Evolutionary conservation across 106 monocot species (phyloP), one percentile per base, ranked within the genome.

Genomic region (Amphibolis antarctica): DNA sequence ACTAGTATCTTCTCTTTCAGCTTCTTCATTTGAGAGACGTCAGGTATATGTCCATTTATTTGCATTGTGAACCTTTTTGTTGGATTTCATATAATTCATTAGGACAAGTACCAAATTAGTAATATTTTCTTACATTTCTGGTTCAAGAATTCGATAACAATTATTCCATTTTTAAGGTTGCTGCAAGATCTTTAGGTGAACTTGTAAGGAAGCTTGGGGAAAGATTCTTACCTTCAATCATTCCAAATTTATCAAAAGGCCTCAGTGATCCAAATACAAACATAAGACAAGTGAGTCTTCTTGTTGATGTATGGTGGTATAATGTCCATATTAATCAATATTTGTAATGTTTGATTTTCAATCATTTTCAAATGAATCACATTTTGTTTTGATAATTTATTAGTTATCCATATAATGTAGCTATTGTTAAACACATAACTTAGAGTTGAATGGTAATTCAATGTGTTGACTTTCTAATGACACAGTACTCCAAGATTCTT

Each of bases 181-280:
- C 96, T 44, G 96, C 80, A 46, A 80, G 90, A 65, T 77, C 96
- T 44, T 74, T 98, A 59, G 96, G 96, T 17, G 96, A 98, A 71
- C 90, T 98, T 76, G 96, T 98, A 26, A 86, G 82, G 56, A 98
- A 98, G 67, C 90, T 98, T 65, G 96, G 96, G 66, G 96, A 98
- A 66, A 84, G 96, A 79, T 90, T 98, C 59, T 68, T 98, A 45
- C 96, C 96, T 66, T 98, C 90, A 30, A 83, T 98, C 43, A 98
- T 98, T 28, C 96, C 96, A 58, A 82, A 84, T 74, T 70, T 98
- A 66, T 80, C 96, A 56, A 74, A 72, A 80, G 90, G 96, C 44
- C 81, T 98, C 10, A 82, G 71, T 60, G 87, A 91, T 59, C 75
- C 91, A 48, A 68, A 80, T 75, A 72, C 80, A 67, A 72, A 84